phyloP scores from a whole-genome alignment of 495 filamentous ascomycete species.

The Neurospora intermedia region DNA sequence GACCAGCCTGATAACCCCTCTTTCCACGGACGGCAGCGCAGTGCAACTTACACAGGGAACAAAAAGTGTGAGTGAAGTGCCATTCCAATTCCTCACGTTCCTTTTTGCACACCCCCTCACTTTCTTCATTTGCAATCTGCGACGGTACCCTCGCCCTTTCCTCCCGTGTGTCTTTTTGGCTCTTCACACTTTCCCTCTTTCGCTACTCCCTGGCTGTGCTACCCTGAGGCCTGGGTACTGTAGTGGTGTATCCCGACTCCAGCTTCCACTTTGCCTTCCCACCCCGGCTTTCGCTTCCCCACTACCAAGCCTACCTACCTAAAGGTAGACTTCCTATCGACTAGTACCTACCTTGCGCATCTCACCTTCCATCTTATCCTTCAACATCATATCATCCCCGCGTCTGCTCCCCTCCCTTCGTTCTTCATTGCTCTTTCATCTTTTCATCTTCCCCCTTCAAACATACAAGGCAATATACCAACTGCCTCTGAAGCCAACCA shows the following conservation, averaged over 20 bases:
- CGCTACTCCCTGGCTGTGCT: neutral
- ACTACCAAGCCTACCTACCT: neutral
- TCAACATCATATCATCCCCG: neutral
- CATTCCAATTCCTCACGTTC: slow-evolving; percentile 13
- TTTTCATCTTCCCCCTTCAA: neutral
- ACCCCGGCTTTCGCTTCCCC: neutral
- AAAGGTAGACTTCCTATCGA: neutral
- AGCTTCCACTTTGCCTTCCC: neutral
- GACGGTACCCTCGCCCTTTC: neutral
- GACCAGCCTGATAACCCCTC: slow-evolving; percentile 18
- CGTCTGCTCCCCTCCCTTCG: neutral
- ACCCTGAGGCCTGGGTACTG: neutral
- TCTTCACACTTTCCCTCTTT: neutral
- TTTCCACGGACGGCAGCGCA: slow-evolving; percentile 21
- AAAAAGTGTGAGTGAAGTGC: slow-evolving; percentile 16
- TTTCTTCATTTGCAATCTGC: neutral
- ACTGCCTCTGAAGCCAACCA: neutral
- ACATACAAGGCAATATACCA: neutral
- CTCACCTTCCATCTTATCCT: neutral
- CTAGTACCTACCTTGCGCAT: neutral
- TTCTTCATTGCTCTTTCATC: neutral
- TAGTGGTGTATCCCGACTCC: neutral
- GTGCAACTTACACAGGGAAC: slow-evolving; percentile 20
- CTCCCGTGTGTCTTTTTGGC: neutral
- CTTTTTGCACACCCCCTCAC: neutral